phyloP scores from a whole-genome alignment of 1,139 yeast species.

The Cylindricascospora bacillispora region DNA sequence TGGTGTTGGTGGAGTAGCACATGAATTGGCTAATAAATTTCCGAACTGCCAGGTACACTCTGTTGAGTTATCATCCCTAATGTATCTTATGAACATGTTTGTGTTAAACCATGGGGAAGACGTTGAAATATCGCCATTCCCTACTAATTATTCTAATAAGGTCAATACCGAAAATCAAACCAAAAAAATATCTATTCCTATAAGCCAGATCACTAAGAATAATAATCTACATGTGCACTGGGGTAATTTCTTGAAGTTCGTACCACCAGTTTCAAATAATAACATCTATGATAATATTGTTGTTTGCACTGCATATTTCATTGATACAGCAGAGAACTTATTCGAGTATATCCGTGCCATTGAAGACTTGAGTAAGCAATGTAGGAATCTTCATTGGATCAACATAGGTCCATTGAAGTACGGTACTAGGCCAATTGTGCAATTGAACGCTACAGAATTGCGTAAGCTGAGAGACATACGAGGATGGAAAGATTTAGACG shows the following conservation, averaged over 20 bases:
- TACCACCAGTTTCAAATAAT: slow-evolving; percentile 16
- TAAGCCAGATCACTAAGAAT: slow-evolving; percentile 30
- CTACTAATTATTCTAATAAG: slow-evolving; percentile 68
- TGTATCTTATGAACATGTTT: slow-evolving; percentile 53
- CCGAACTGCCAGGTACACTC: slow-evolving; percentile 40
- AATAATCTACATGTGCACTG: slow-evolving; percentile 36
- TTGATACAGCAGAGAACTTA: slow-evolving; percentile 80
- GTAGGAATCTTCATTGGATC: slow-evolving; percentile 50
- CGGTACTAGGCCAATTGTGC: slow-evolving; percentile 76
- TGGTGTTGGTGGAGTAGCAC: slow-evolving; percentile 63
- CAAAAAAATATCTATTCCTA: slow-evolving; percentile 32
- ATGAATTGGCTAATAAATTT: slow-evolving; percentile 38
- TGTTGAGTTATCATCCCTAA: slow-evolving; percentile 58
- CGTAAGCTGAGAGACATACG: slow-evolving; percentile 34
- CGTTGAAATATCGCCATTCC: slow-evolving; percentile 42
- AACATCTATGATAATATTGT: slow-evolving; percentile 35
- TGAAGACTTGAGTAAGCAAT: slow-evolving; percentile 33
- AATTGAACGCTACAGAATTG: slow-evolving; percentile 56
- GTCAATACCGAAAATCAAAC: slow-evolving; percentile 38
- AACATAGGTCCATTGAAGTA: slow-evolving; percentile 81
- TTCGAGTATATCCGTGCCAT: slow-evolving; percentile 59
- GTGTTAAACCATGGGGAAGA: slow-evolving; percentile 27
- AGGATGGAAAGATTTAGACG: slow-evolving; percentile 50
- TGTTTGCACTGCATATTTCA: slow-evolving; percentile 60
- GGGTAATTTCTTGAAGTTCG: slow-evolving; percentile 55